Evolutionary conservation across 306 rosid genomes (phyloP).

Genomic region (Corylus americana): DNA sequence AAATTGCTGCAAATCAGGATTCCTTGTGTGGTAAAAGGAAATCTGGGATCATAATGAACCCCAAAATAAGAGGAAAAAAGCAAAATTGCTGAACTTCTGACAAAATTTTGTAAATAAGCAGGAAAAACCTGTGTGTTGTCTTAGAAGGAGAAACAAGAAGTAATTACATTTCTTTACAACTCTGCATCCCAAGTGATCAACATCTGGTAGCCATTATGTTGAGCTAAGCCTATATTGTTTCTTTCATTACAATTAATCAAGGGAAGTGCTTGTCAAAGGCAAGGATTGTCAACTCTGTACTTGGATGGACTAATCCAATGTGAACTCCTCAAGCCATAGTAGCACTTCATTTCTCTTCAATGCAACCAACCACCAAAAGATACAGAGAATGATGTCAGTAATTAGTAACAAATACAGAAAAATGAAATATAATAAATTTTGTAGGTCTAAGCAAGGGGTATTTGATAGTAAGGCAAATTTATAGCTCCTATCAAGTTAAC

Average conservation of each 20-base stretch:
- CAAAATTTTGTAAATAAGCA: neutral
- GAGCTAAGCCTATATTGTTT: neutral
- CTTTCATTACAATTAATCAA: neutral
- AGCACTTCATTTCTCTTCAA: constrained; percentile 88
- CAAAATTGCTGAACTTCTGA: neutral
- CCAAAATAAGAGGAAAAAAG: neutral
- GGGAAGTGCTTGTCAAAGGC: neutral
- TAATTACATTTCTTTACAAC: neutral
- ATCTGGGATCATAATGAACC: neutral
- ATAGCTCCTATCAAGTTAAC: neutral
- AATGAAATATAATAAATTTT: neutral
- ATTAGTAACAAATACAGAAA: constrained; percentile 6
- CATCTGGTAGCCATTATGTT: neutral
- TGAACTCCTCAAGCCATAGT: constrained; percentile 80
- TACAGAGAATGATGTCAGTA: constrained; percentile 16
- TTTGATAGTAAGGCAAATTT: neutral
- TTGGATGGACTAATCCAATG: constrained; percentile 50
- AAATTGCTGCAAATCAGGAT: too few species aligned
- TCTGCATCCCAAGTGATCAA: neutral
- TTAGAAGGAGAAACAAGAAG: neutral
- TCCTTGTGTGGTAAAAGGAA: neutral
- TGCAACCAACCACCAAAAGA: constrained; percentile 33
- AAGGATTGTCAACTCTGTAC: neutral
- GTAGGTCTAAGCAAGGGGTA: neutral
- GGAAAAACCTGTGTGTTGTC: neutral